Evolutionary conservation across 2,329 filamentous ascomycete genomes (phyloP), one percentile per base, ranked within the genome.

Genomic region (Neonectria magnoliae): DNA sequence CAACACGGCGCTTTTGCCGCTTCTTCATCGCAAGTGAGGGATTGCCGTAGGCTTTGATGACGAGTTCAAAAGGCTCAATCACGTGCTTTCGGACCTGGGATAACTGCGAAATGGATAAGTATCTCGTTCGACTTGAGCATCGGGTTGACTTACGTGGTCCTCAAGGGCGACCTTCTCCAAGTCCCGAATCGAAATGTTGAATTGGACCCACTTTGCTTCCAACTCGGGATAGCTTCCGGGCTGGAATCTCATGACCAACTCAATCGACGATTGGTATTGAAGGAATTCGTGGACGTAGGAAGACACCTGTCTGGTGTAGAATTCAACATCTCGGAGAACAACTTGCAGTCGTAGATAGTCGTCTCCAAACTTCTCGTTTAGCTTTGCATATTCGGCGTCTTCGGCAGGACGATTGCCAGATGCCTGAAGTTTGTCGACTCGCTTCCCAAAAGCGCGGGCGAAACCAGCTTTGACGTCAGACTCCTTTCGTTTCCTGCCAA

Each of bases 331-430:
- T 63, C 94, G 90, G 74, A 97, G 89, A 45, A 98, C 93, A 42
- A 99, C 92, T 76, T 98, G 95, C 29, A 98, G 82, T 65, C 95
- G 91, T 66, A 98, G 90, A 78, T 94, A 98, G 77, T 98, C 94
- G 66, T 97, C 93, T 33, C 93, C 91, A 74, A 97, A 98, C 73
- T 90, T 93, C 75, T 97, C 93, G 65, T 94, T 90, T 29, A 96
- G 82, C 68, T 91, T 90, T 62, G 91, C 87, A 77, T 97, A 99
- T 16, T 90, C 90, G 6, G 90, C 85, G 77, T 99, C 96, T 70
- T 97, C 93, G 48, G 91, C 87, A 57, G 89, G 80, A 47, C 84
- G 82, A 71, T 81, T 83, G 72, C 79, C 81, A 2, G 90, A 77
- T 84, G 92, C 79, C 87, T 94, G 81, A 55, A 96, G 83, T 77